These are phyloP conservation scores for Olyra latifolia DNA, from an alignment of 176 grass and related monocot genomes.

Conservation along the genomic window DNA sequence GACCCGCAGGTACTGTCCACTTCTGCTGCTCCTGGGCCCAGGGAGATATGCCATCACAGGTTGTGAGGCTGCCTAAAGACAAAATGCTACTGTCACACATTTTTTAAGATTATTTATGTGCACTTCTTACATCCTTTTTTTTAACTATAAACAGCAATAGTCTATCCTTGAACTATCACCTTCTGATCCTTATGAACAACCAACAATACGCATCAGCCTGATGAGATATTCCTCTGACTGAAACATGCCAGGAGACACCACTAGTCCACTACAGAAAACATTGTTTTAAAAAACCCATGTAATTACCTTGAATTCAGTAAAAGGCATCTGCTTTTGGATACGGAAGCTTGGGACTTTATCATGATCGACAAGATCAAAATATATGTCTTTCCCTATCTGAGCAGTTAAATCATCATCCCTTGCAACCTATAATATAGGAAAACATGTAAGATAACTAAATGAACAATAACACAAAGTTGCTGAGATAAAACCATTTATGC, in stretches of 20 bases:
- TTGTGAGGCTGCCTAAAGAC: not conserved
- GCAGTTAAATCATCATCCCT: slow-evolving; percentile 73
- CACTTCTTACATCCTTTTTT: not conserved
- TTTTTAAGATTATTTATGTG: not conserved
- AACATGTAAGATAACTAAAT: slow-evolving; percentile 12
- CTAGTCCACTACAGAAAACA: not conserved
- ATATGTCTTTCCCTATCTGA: slow-evolving; percentile 97
- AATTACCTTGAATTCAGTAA: slow-evolving; percentile 87
- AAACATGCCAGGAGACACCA: slow-evolving; percentile 12
- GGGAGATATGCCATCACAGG: too few species aligned
- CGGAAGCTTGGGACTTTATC: slow-evolving; percentile 96
- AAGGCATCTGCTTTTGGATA: slow-evolving; percentile 89
- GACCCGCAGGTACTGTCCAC: too few species aligned
- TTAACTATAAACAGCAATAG: slow-evolving; percentile 10
- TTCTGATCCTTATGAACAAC: slow-evolving; percentile 6
- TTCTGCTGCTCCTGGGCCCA: too few species aligned
- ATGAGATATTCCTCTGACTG: not conserved
- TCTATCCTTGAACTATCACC: not conserved
- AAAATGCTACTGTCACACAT: not conserved
- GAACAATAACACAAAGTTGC: slow-evolving; percentile 24
- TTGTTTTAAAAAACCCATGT: not conserved
- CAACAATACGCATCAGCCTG: not conserved
- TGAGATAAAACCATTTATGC: not conserved
- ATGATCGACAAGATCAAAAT: slow-evolving; percentile 98
- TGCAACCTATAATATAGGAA: slow-evolving; percentile 64